A percentile compares a stretch with the other conserved stretches of the same genome.
These are phyloP conservation scores for Bonia amplexicaulis DNA, from an alignment of 176 grass and related monocot species.

Conservation along the genomic window DNA sequence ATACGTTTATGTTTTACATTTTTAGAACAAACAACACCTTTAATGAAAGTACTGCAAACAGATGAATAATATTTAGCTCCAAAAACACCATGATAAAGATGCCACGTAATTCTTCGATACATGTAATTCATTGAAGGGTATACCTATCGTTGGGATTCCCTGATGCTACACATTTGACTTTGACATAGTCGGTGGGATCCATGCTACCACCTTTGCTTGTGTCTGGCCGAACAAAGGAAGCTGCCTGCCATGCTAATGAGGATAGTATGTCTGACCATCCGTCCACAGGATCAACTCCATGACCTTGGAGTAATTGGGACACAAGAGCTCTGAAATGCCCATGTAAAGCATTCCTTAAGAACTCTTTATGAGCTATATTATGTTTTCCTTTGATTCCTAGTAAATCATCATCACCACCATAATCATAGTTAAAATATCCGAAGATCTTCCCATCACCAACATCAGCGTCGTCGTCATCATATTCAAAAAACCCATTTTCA, in stretches of 20 bases:
- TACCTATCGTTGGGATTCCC: conserved; percentile 89
- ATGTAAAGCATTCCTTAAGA: conserved; percentile 58
- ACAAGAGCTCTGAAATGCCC: conserved; percentile 90
- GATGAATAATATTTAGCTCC: conserved; percentile 49
- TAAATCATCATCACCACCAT: conserved; percentile 20
- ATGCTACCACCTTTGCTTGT: conserved; percentile 92
- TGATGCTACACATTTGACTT: conserved; percentile 90
- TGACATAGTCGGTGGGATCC: conserved; percentile 86
- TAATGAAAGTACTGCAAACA: conserved; percentile 73
- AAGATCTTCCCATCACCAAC: conserved; percentile 35
- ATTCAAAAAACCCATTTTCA: conserved; percentile 64
- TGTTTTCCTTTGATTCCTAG: conserved; percentile 40
- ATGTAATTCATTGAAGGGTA: background rate
- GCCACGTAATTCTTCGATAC: background rate
- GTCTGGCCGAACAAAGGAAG: conserved; percentile 84
- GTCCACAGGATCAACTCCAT: conserved; percentile 54
- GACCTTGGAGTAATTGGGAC: conserved; percentile 72
- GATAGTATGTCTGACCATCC: conserved; percentile 73
- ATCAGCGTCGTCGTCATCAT: conserved; percentile 38
- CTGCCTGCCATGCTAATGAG: conserved; percentile 87
- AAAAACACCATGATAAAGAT: conserved; percentile 2
- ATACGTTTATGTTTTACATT: conserved; percentile 99
- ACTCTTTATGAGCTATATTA: conserved; percentile 64
- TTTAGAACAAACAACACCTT: conserved; percentile 95
- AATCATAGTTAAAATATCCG: conserved; percentile 35